Evolutionary conservation across 192 early-diverging fungal genomes (phyloP).

Genomic region (Umbelopsis ramanniana): DNA sequence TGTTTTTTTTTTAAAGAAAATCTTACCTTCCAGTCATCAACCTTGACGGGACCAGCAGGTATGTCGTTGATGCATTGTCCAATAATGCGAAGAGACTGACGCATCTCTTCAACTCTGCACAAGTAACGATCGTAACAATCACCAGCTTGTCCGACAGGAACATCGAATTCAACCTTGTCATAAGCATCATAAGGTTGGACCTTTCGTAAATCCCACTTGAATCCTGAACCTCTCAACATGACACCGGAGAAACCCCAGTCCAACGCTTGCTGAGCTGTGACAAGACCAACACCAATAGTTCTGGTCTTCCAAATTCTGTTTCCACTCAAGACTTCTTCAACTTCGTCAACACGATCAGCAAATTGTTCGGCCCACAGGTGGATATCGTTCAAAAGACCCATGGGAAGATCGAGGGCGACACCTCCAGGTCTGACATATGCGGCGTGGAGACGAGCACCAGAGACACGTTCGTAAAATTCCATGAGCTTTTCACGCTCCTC

Average conservation of each 20-base stretch:
- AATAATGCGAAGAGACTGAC: conserved; percentile 94
- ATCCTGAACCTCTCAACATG: conserved; percentile 92
- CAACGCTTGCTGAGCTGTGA: conserved; percentile 86
- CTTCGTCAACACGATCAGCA: conserved; percentile 87
- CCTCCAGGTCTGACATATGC: conserved; percentile 97
- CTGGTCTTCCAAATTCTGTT: conserved; percentile 97
- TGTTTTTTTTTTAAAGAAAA: no score
- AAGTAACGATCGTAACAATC: conserved; percentile 97
- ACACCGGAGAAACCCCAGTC: conserved; percentile 94
- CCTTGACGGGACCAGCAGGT: conserved; percentile 90
- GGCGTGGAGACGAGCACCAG: conserved; percentile 97
- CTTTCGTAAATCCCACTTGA: conserved; percentile 95
- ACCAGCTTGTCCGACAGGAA: conserved; percentile 93
- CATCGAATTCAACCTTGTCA: conserved; percentile 93
- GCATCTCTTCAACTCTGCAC: conserved; percentile 99
- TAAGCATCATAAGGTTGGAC: conserved; percentile 95
- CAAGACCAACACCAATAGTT: conserved; percentile 84
- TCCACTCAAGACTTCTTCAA: conserved; percentile 90
- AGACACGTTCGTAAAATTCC: conserved; percentile 99
- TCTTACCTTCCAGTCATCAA: conserved; percentile 91
- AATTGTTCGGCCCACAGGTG: conserved; percentile 94
- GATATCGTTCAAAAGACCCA: conserved; percentile 94
- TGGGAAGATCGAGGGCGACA: conserved; percentile 90
- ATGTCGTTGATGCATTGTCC: conserved; percentile 96
- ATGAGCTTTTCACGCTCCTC: conserved; percentile 99